Evolutionary conservation across 176 grass and related monocot species (phyloP), one percentile per base, ranked within the genome.

Genomic region (Carex littledalei): DNA sequence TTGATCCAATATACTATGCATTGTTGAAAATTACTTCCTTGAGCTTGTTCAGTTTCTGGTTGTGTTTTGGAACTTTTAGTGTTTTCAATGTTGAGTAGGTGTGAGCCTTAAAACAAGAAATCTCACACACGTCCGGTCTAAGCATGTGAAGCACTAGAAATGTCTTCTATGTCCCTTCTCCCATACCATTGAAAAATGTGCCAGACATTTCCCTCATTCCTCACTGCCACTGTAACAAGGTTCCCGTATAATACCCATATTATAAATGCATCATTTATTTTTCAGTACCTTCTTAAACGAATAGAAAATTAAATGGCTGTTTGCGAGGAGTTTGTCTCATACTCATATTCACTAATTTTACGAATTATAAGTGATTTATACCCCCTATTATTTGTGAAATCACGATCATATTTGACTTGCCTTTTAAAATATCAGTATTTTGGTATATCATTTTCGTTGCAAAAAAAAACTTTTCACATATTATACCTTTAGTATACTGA

Each of bases 401-500:
- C 17, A 60, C 17, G 18, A 60, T 8, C 15, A 60, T 58, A 17
- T 60, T 7, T n/a, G n/a, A 6, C 18, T 60, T 1, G 57, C 5
- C 2, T 60, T 58, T n/a, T 60, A 18, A 20, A n/a, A 60, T 18
- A 20, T 18, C 5, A 60, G 57, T 60, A 20, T n/a, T 60, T n/a
- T 60, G 57, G 16, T 60, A 34, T 39, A 70, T 21, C 32, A 26
- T 82, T 65, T 20, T 22, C 60, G 8, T 45, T 67, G 15, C 9
- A 16, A 18, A 67, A 41, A 84, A 37, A 20, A 62, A 82, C 34
- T 82, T 43, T 54, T 47, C 67, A 8, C 22, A 15, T 5, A 63
- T 52, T 64, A 80, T 56, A n/a, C 83, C 77, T 31, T 3, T 62
- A 61, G 14, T 85, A 85, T 80, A 26, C 20, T 60, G 47, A 59